These are phyloP conservation scores for Phytophthora tentaculata DNA, from an alignment of 352 stramenopile genomes.

Conservation along the genomic window DNA sequence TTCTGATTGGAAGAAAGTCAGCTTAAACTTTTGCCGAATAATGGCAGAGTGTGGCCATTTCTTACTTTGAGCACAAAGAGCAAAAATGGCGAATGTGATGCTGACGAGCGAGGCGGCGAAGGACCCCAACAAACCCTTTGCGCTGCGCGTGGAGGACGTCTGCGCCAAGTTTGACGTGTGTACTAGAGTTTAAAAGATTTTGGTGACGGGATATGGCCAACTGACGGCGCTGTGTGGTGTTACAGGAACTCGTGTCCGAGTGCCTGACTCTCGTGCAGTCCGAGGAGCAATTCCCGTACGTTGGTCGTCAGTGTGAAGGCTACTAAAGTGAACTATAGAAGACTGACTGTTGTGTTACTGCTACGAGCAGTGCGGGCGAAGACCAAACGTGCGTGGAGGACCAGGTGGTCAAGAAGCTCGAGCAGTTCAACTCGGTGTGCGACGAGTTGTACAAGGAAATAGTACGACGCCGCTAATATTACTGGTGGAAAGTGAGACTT, in stretches of 20 bases:
- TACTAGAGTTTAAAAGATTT: neutral
- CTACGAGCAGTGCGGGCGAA: slow-evolving; percentile 36
- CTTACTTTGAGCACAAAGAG: neutral
- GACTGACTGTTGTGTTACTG: slow-evolving; percentile 3
- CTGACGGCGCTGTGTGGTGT: slow-evolving; percentile 19
- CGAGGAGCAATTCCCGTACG: slow-evolving; percentile 75
- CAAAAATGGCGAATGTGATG: slow-evolving; percentile 86
- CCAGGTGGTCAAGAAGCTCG: slow-evolving; percentile 86
- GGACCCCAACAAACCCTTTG: slow-evolving; percentile 90
- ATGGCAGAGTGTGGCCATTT: slow-evolving; percentile 8
- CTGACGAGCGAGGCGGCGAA: slow-evolving; percentile 88
- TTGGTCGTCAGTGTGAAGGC: slow-evolving; percentile 1
- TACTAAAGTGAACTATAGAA: neutral
- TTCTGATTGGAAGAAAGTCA: slow-evolving; percentile 24
- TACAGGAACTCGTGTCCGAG: slow-evolving; percentile 75
- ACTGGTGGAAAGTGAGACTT: neutral
- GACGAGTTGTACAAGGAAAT: slow-evolving; percentile 91
- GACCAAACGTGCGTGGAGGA: slow-evolving; percentile 57
- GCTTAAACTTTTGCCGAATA: slow-evolving; percentile 18
- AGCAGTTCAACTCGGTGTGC: slow-evolving; percentile 90
- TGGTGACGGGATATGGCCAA: neutral
- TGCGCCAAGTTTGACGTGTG: slow-evolving; percentile 83
- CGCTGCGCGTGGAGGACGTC: slow-evolving; percentile 85
- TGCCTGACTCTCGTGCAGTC: slow-evolving; percentile 80
- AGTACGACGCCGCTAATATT: slow-evolving; percentile 38